Evolutionary conservation across 768 basidiomycete genomes (phyloP), one percentile per base, ranked within the genome.

Genomic region (Leucocoprinus sp.): DNA sequence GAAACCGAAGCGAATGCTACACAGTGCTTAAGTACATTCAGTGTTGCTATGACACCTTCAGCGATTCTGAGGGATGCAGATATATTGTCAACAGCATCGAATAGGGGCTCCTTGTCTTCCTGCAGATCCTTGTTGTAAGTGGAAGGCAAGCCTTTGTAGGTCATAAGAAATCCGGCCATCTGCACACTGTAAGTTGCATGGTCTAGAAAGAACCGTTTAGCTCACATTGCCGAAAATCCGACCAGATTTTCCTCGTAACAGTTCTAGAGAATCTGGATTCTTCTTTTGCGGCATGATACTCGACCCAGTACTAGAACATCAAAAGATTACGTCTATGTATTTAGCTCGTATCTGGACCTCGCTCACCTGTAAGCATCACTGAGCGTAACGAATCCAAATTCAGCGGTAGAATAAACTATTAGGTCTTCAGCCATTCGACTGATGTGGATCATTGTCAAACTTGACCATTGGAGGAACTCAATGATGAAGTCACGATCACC

Each of bases 201-300:
- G 26, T 11, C 31, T 11, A 31, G 9, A 31, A 14, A 8, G 3
- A 5, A 47, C 21, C 8, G 12, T 31, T 31, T 3, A 26, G 42
- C 35, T 21, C 18, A 87, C 91, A 58, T 91, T 83, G 47, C 96
- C 96, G 64, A 97, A 95, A 17, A 95, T 75, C 21, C 96, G 82
- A 4, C 96, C 96, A 24, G 87, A 78, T 65, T 99, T 99, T 55
- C 96, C 96, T 47, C 96, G 82, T 48, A 99, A 71, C 17, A 99
- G 72, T 63, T 99, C 96, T 44, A 96, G 69, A 8, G 95, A 97
- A 62, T 98, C 96, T 0, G 93, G 90, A 59, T 97, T 97, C 68
- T 98, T 99, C 70, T 99, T 98, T 61, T 98, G 96, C 4, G 96
- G 96, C 96, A 99, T 99, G 60, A 99, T 97, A 54, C 93, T 97